Percentiles rank a stretch among this genome's conserved stretches.
phyloP scores from a whole-genome alignment of 768 basidiomycete species.

The Suillus placidus region DNA sequence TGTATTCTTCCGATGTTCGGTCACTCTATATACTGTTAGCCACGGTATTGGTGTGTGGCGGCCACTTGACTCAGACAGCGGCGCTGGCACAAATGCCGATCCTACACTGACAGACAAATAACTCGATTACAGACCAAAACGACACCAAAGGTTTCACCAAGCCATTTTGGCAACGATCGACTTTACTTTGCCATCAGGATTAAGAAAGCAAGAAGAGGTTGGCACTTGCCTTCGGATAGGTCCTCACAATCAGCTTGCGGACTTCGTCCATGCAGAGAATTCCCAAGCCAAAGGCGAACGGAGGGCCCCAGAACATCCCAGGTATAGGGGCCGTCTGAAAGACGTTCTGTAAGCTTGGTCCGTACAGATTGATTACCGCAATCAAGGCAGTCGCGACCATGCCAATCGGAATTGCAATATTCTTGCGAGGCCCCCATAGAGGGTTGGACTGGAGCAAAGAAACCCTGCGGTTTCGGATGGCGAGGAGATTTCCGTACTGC shows the following conservation, averaged over 20 bases:
- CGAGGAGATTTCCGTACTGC: constrained; percentile 45
- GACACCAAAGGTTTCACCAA: constrained; percentile 28
- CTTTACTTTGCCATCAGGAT: constrained; percentile 24
- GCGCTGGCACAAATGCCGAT: neutral
- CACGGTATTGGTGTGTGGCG: neutral
- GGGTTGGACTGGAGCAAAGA: constrained; percentile 48
- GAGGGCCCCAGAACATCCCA: constrained; percentile 51
- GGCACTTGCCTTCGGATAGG: constrained; percentile 42
- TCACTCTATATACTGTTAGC: no score
- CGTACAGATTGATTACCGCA: constrained; percentile 47
- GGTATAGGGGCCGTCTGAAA: constrained; percentile 48
- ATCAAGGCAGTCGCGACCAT: constrained; percentile 47
- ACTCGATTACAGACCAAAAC: neutral
- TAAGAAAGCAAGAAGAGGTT: neutral
- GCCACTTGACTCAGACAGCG: neutral
- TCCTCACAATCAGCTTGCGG: constrained; percentile 47
- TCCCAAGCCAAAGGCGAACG: constrained; percentile 45
- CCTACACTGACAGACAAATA: neutral
- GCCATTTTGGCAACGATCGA: constrained; percentile 42
- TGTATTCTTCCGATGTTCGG: no score
- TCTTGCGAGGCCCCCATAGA: constrained; percentile 49
- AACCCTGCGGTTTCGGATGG: constrained; percentile 47
- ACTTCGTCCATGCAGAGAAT: constrained; percentile 47
- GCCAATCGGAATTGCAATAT: constrained; percentile 39
- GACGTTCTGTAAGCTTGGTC: constrained; percentile 44